Evolutionary conservation across 2,329 filamentous ascomycete species (phyloP).

Genomic region (Exophiala viscosa): DNA sequence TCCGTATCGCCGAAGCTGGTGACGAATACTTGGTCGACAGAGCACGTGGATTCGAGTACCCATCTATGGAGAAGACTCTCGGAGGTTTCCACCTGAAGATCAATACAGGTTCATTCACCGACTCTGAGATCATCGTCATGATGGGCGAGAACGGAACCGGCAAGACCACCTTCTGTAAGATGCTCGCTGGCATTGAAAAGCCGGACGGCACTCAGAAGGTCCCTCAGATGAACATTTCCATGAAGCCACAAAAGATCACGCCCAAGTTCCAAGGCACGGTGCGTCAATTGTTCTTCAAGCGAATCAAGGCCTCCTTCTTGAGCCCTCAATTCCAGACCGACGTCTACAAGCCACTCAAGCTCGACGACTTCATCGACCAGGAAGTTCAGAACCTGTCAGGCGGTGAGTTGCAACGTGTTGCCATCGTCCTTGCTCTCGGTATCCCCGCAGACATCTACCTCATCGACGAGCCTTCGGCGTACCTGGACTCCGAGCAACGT

Average conservation of each 20-base stretch:
- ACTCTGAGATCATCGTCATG: constrained; percentile 98
- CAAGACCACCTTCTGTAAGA: constrained; percentile 97
- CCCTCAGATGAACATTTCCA: constrained; percentile 93
- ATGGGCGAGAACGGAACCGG: constrained; percentile 99
- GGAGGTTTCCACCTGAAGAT: constrained; percentile 82
- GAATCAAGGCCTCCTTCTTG: constrained; percentile 95
- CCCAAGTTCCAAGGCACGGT: constrained; percentile 97
- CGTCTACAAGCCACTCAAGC: constrained; percentile 98
- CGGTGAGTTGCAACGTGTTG: constrained; percentile 98
- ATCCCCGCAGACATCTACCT: constrained; percentile 96
- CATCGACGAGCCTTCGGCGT: constrained; percentile 95
- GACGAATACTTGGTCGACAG: constrained; percentile 87
- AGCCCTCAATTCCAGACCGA: constrained; percentile 99
- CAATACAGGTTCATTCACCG: constrained; percentile 82
- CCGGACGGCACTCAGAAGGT: constrained; percentile 76
- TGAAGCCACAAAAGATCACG: constrained; percentile 99
- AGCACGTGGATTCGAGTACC: constrained; percentile 80
- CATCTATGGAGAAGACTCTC: constrained; percentile 86
- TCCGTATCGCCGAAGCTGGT: constrained; percentile 83
- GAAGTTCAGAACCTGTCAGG: constrained; percentile 98
- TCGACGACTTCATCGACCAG: constrained; percentile 98
- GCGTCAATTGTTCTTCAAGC: constrained; percentile 98
- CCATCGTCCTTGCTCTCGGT: constrained; percentile 93
- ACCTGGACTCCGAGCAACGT: constrained; percentile 98
- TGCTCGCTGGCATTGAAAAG: constrained; percentile 89